Evolutionary conservation across 1,284 basidiomycete species (phyloP), one percentile per base, ranked within the genome.

Genomic region (Sanghuangporus weigelae): DNA sequence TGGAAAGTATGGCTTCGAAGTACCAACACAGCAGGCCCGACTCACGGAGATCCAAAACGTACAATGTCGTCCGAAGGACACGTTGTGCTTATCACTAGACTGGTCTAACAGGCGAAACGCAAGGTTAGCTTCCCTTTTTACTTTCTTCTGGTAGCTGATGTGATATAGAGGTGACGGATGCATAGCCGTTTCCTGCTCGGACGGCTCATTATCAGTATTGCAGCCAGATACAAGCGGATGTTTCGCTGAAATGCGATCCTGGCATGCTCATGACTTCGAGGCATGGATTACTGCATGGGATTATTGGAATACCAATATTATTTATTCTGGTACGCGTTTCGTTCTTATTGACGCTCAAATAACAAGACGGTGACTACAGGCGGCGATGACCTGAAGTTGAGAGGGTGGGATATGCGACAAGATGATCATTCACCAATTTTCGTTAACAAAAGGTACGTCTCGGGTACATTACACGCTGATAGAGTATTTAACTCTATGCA

Each of bases 211-310:
- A 19, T 81, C 84, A 21, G 76, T 92, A 16, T 76, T 96, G 5
- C 76, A 72, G 39, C 79, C 82, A 1, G 74, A 76, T 23, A 74
- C 79, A 0, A 70, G 72, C 3, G 75, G 77, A 8, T 75, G 74
- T 3, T 73, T 91, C 12, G 60, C 71, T 0, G 72, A 88, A 1
- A 74, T 75, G 1, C 73, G 81, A 16, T 79, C 77, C 1, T 99
- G 96, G 96, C 77, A 84, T 63, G 96, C 93, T 5, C 97, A 99
- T 72, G 93, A 95, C 65, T 89, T 87, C 70, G 97, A 99, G 73
- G 92, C 96, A 0, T 99, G 97, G 97, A 88, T 95, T 55, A 86
- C 89, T 0, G 88, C 92, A 0, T 99, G 93, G 86, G 86, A 98
- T 71, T 89, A 90, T 68, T 95, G 92, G 89, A 77, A 93, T 65